Evolutionary conservation across 257 asterid genomes (phyloP).

Genomic region (Lithospermum erythrorhizon): DNA sequence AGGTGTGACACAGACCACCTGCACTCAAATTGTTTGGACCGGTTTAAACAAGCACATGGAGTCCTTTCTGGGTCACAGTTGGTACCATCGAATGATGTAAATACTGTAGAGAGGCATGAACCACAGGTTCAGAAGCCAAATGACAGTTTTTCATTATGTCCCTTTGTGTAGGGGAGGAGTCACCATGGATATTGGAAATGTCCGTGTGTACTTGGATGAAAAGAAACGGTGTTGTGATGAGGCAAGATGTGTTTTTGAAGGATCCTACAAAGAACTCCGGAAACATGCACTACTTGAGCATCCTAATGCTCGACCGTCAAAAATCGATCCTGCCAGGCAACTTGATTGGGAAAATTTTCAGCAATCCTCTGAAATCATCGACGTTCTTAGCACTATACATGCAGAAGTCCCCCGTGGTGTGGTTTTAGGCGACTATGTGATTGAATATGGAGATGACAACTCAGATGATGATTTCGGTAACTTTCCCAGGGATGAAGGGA

Average conservation of each 20-base stretch:
- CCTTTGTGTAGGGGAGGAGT: slow-evolving; percentile 85
- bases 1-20: slow-evolving; percentile 69
- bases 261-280: slow-evolving; percentile 52
- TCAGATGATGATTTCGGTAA: slow-evolving; percentile 71
- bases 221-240: slow-evolving; percentile 72
- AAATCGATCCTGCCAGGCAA: slow-evolving; percentile 71
- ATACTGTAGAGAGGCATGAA: slow-evolving; percentile 24
- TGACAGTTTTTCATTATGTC: slow-evolving; percentile 52
- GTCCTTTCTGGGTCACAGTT: slow-evolving; percentile 28
- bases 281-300: slow-evolving; percentile 63
- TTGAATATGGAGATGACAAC: slow-evolving; percentile 71
- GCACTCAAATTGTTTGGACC: slow-evolving; percentile 69
- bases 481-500: slow-evolving; percentile 52
- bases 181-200: slow-evolving; percentile 49
- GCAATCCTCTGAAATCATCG: slow-evolving; percentile 75
- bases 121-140: slow-evolving; percentile 22
- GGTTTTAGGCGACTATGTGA: slow-evolving; percentile 80
- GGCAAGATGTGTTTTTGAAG: slow-evolving; percentile 53
- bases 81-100: slow-evolving; percentile 17
- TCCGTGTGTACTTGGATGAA: slow-evolving; percentile 48
- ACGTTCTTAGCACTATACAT: slow-evolving; percentile 72
- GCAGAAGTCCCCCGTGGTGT: slow-evolving; percentile 81
- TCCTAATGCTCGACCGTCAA: slow-evolving; percentile 71
- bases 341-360: slow-evolving; percentile 90
- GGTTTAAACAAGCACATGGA: slow-evolving; percentile 65